A percentile compares a stretch with the other conserved stretches of the same genome.
These are phyloP conservation scores for Globisporangium echinulatum DNA, from an alignment of 352 stramenopile species.

Conservation along the genomic window DNA sequence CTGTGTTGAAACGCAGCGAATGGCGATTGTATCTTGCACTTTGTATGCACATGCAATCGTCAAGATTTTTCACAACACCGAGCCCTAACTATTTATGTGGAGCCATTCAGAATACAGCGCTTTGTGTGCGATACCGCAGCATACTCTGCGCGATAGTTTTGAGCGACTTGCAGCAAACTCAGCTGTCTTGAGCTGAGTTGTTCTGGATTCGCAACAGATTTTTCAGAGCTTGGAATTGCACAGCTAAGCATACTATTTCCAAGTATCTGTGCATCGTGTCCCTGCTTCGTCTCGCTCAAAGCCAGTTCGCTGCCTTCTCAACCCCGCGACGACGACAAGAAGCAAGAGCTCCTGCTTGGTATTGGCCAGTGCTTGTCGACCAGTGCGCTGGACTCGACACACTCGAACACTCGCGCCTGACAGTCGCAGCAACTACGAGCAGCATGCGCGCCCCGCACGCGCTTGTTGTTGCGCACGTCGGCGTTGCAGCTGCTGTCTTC, in stretches of 20 bases:
- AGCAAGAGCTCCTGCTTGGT: too few species aligned
- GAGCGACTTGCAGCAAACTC: background rate
- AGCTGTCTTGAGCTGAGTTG: background rate
- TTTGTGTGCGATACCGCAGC: background rate
- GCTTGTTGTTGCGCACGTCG: background rate
- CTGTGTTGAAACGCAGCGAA: background rate
- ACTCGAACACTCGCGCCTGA: background rate
- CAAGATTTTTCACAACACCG: too few species aligned
- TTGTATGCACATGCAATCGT: too few species aligned
- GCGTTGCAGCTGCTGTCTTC: background rate
- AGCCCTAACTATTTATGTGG: background rate
- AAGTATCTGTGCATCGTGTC: too few species aligned
- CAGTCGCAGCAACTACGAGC: background rate
- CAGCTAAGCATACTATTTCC: too few species aligned
- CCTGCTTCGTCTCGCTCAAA: too few species aligned
- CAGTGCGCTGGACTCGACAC: background rate
- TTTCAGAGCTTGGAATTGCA: too few species aligned
- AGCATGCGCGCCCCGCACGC: slow-evolving; percentile 6
- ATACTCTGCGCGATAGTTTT: background rate
- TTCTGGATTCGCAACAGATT: too few species aligned
- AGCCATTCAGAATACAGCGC: background rate
- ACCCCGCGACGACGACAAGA: too few species aligned
- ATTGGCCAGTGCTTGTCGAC: too few species aligned
- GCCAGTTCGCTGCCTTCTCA: too few species aligned
- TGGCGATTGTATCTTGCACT: too few species aligned